Evolutionary conservation across 2,329 filamentous ascomycete genomes (phyloP), one percentile per base, ranked within the genome.

Genomic region (Nigrograna mackinnonii): DNA sequence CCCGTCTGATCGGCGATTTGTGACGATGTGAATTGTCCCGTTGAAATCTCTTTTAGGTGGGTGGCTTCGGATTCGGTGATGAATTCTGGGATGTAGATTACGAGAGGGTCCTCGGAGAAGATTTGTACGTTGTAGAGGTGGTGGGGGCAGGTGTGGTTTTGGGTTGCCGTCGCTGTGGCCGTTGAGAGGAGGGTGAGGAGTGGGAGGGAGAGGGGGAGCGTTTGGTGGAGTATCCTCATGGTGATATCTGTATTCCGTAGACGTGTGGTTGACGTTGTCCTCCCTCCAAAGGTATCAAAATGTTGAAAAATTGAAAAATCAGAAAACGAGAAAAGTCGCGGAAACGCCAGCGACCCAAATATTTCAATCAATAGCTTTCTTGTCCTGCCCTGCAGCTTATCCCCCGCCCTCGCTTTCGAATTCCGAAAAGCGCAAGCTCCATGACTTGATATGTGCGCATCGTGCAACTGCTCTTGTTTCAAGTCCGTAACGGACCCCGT

Each of bases 21-120:
- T 0, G 54, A 57, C 17, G 41, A 47, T n/a, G 39, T 22, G 41
- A 59, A 54, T 19, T 40, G 41, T 13, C 32, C 52, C 44, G 67
- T 77, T 75, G 78, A 80, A 24, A 77, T 68, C 6, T 69, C 54
- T 16, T 80, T 60, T 9, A 82, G 60, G 54, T 79, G 72, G 11
- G 69, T 55, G 7, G 73, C 69, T 60, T 82, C 79, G 0, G 60
- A 42, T 3, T 51, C 45, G n/a, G 68, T 75, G n/a, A 82, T 52
- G 58, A 82, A 82, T 41, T 69, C 60, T 49, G 79, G 76, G 32
- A 83, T 74, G 58, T 83, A 82, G 12, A 83, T 69, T 19, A 83
- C 65, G 36, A 83, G 60, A 0, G 80, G 80, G 33, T 72, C 68
- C n/a, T 71, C 67, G 13, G 74, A 78, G 37, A 80, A 72, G 12